Evolutionary conservation across 192 early-diverging fungal species (phyloP), one percentile per base, ranked within the genome.

Genomic region (Entrophospora sp.): DNA sequence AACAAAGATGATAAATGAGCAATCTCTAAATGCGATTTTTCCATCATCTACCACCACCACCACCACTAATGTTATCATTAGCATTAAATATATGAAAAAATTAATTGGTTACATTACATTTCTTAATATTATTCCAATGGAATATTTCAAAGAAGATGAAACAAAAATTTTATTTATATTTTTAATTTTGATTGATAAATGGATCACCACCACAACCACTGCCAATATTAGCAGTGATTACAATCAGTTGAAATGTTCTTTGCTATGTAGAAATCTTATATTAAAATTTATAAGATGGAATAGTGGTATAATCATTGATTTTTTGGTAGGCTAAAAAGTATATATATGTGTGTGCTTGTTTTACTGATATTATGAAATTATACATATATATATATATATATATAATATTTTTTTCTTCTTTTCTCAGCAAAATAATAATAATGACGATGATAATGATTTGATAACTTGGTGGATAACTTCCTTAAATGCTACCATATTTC

Each of bases 71-170:
- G n/a, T n/a, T n/a, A n/a, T n/a, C n/a, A n/a, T 57, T 22, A 24
- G 16, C 22, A 18, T n/a, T 22, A 35, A 34, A 57, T 12, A 10
- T 20, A 57, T 35, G 10, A 12, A 57, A 3, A 57, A 36, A 20
- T 14, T 57, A 24, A 9, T 12, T 24, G 18, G 10, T 24, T 22
- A 24, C 43, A 4, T 61, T 16, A 43, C 7, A 27, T 28, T 61
- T 8, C 10, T 48, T 5, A 42, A 31, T 24, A 25, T 63, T 34
- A 48, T 63, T 35, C 30, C 61, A 5, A 35, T 30, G 6, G 61
- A 63, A 63, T 63, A 63, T 35, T 63, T 63, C 24, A 28, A 45
- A 34, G 48, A 48, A 46, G 5, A 28, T 18, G 61, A 63, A 63
- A 25, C 31, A 6, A 31, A 25, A 24, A 13, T 14, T 44, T n/a